Percentiles rank a stretch among this genome's conserved stretches.
Evolutionary conservation across 768 basidiomycete species (phyloP).

Genomic region (Galerina marginata): DNA sequence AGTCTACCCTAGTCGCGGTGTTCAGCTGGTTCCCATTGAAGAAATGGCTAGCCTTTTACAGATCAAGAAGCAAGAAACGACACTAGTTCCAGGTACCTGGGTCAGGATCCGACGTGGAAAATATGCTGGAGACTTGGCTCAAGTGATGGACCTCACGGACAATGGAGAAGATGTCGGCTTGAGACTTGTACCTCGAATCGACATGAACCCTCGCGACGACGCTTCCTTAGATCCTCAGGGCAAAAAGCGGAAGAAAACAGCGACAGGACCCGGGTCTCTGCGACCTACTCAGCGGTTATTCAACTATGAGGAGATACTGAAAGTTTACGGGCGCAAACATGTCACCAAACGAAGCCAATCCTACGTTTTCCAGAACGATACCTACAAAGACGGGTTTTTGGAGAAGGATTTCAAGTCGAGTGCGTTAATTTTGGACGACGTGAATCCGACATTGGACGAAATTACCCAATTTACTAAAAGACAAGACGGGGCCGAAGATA

Average conservation of each 20-base stretch:
- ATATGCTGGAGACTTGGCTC: slow-evolving; percentile 93
- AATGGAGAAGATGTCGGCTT: slow-evolving; percentile 92
- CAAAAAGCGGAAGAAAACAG: slow-evolving; percentile 80
- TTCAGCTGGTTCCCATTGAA: slow-evolving; percentile 89
- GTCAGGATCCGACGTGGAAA: slow-evolving; percentile 94
- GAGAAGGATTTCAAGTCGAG: slow-evolving; percentile 93
- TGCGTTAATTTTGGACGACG: slow-evolving; percentile 80
- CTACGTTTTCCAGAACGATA: slow-evolving; percentile 91
- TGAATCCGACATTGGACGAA: slow-evolving; percentile 95
- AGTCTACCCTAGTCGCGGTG: slow-evolving; percentile 83
- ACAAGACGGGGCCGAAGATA: slow-evolving; percentile 72
- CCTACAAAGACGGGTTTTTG: slow-evolving; percentile 92
- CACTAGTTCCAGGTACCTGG: slow-evolving; percentile 88
- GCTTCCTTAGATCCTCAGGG: slow-evolving; percentile 52
- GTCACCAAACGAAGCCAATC: slow-evolving; percentile 76
- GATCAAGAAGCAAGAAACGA: slow-evolving; percentile 93
- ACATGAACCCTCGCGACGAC: slow-evolving; percentile 90
- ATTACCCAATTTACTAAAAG: slow-evolving; percentile 88
- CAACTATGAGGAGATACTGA: slow-evolving; percentile 90
- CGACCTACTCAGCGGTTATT: slow-evolving; percentile 93
- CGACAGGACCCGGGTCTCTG: slow-evolving; percentile 54
- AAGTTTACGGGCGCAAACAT: slow-evolving; percentile 80
- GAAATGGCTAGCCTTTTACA: slow-evolving; percentile 97
- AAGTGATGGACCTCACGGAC: slow-evolving; percentile 93
- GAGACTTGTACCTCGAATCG: slow-evolving; percentile 97